phyloP scores from a whole-genome alignment of 176 grass and related monocot species.

The Saccharum officinarum region DNA sequence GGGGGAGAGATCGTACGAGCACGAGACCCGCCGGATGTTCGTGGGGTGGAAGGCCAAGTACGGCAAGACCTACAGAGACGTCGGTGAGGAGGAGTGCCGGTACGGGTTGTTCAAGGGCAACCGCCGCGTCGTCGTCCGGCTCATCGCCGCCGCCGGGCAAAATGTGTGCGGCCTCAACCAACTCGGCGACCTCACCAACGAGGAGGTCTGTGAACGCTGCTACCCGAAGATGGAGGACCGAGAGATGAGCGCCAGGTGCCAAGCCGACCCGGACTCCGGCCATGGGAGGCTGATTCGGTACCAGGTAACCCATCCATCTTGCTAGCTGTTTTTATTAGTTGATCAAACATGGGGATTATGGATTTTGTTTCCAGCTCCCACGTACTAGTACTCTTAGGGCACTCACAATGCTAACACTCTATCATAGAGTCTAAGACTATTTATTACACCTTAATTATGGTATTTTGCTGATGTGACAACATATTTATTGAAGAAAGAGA shows the following conservation, averaged over 20 bases:
- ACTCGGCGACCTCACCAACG: constrained; percentile 23
- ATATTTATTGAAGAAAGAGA: no score
- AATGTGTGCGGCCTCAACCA: constrained; percentile 6
- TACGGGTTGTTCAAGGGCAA: not conserved
- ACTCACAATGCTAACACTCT: no score
- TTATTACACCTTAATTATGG: no score
- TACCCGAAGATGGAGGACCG: not conserved
- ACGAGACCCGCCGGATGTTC: not conserved
- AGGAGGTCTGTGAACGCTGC: constrained; percentile 1
- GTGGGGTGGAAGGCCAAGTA: not conserved
- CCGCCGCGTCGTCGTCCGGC: not conserved
- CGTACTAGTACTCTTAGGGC: no score
- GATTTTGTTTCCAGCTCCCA: no score
- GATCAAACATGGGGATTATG: no score
- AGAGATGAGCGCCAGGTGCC: not conserved
- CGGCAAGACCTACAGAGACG: not conserved
- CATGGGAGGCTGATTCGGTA: not conserved
- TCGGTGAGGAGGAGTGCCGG: not conserved
- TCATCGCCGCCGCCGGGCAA: not conserved
- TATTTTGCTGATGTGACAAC: no score
- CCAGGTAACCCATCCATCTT: not conserved
- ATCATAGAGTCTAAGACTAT: no score
- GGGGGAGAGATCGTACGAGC: not conserved
- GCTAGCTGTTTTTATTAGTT: no score
- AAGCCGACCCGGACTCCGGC: not conserved